phyloP scores from a whole-genome alignment of 2,329 filamentous ascomycete genomes.

The Periconia macrospinosa region DNA sequence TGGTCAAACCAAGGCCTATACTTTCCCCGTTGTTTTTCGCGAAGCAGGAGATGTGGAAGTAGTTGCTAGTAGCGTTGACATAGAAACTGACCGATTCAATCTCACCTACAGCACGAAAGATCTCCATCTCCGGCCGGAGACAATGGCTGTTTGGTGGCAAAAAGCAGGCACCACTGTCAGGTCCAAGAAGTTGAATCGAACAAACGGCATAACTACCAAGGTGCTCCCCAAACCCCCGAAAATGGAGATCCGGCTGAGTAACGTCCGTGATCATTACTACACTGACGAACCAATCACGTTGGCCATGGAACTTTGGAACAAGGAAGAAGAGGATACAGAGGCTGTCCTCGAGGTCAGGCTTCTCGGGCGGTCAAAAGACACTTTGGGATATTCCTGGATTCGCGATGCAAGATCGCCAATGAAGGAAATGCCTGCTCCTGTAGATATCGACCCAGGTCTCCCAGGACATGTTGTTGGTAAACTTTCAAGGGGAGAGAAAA shows the following conservation, averaged over 20 bases:
- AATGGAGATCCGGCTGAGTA: slow-evolving; percentile 71
- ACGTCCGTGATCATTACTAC: slow-evolving; percentile 74
- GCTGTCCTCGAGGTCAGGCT: slow-evolving; percentile 71
- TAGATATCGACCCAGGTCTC: slow-evolving; percentile 32
- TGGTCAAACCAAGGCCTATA: slow-evolving; percentile 69
- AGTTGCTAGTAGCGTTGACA: slow-evolving; percentile 62
- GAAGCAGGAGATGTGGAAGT: slow-evolving; percentile 79
- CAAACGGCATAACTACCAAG: slow-evolving; percentile 59
- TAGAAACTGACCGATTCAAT: slow-evolving; percentile 68
- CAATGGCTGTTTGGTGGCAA: slow-evolving; percentile 39
- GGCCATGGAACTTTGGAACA: slow-evolving; percentile 72
- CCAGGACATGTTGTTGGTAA: slow-evolving; percentile 42
- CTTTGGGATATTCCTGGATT: slow-evolving; percentile 52
- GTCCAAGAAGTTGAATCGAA: slow-evolving; percentile 31
- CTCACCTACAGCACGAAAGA: slow-evolving; percentile 66
- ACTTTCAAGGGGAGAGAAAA: slow-evolving; percentile 33
- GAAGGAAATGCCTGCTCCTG: slow-evolving; percentile 30
- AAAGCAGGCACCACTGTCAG: slow-evolving; percentile 24
- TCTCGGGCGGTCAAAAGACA: slow-evolving; percentile 58
- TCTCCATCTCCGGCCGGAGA: slow-evolving; percentile 32
- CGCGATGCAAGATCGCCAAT: slow-evolving; percentile 35
- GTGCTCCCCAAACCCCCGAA: slow-evolving; percentile 91
- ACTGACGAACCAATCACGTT: slow-evolving; percentile 76
- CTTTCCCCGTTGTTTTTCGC: slow-evolving; percentile 72
- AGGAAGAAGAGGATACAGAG: slow-evolving; percentile 77